Evolutionary conservation across 1,139 yeast species (phyloP), one percentile per base, ranked within the genome.

Genomic region (Candida pseudoviswanathii): DNA sequence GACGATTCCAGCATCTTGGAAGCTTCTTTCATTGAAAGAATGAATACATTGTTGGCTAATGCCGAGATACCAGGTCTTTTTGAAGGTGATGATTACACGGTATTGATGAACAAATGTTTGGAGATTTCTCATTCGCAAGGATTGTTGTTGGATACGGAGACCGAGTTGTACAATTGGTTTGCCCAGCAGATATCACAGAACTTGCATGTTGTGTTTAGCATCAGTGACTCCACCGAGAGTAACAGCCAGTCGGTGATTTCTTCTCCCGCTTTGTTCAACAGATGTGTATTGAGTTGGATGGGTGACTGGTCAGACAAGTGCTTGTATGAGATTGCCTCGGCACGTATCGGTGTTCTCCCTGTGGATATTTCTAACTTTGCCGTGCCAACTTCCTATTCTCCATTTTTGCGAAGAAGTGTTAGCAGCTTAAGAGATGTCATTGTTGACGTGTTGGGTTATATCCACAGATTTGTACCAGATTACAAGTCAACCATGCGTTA

Each of bases 41-140:
- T 94, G 96, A 94, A 94, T 59, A 89, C 96, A 0, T 70, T 94
- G 29, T 73, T 94, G 34, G 97, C 98, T 0, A 94, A 92, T 64
- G 89, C 97, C 0, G 97, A 92, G 58, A 80, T 91, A 25, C 97
- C 97, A 0, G 97, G 97, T 2, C 70, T 94, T 22, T 94, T 89
- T 64, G 90, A 84, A 55, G 94, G 85, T 0, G 96, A 89, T 9
- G 92, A 89, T 10, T 78, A 71, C 47, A 69, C 72, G 0, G 56
- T 75, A 2, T 67, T 91, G 46, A 73, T 89, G 75, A 69, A 69
- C 1, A 61, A 78, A 2, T 85, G 96, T 54, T 68, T 75, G 25
- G 86, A 84, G 27, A 84, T 81, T 44, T 78, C 89, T 0, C 77
- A 78, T 43, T 62, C 78, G 3, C 83, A 80, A 45, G 96, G 96